These are phyloP conservation scores for Mortierella sp. DNA, from an alignment of 371 early-diverging fungal species.

Conservation along the genomic window DNA sequence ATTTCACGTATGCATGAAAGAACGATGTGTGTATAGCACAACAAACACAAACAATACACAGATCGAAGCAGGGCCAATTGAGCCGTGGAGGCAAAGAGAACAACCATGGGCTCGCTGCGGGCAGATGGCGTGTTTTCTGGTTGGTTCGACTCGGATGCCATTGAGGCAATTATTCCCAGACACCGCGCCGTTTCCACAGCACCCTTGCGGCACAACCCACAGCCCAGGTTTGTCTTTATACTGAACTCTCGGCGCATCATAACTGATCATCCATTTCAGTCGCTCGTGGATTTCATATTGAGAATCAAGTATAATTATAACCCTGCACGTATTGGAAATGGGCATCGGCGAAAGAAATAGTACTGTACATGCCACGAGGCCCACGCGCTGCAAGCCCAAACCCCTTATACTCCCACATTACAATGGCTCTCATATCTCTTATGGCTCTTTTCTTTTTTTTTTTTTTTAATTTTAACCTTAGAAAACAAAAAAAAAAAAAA, in stretches of 20 bases:
- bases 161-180: background rate
- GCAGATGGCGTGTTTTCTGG: conserved; percentile 12
- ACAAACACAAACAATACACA: no score
- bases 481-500: conserved; percentile 5
- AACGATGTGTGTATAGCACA: no score
- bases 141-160: conserved; percentile 6
- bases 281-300: no score
- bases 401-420: conserved; percentile 2
- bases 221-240: no score
- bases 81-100: background rate
- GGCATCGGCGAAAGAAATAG: background rate
- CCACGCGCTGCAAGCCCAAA: background rate
- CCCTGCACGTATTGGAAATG: conserved; percentile 1
- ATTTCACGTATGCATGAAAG: no score
- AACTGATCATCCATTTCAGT: no score
- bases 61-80: no score
- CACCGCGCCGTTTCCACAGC: no score
- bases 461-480: conserved; percentile 18
- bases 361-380: conserved; percentile 19
- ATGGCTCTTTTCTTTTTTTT: conserved; percentile 2
- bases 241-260: no score
- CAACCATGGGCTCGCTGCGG: conserved; percentile 14
- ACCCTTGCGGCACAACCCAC: conserved; percentile 8
- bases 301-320: background rate
- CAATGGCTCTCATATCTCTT: no score